Evolutionary conservation across 176 grass and related monocot genomes (phyloP).

Genomic region (Triticum aestivum): DNA sequence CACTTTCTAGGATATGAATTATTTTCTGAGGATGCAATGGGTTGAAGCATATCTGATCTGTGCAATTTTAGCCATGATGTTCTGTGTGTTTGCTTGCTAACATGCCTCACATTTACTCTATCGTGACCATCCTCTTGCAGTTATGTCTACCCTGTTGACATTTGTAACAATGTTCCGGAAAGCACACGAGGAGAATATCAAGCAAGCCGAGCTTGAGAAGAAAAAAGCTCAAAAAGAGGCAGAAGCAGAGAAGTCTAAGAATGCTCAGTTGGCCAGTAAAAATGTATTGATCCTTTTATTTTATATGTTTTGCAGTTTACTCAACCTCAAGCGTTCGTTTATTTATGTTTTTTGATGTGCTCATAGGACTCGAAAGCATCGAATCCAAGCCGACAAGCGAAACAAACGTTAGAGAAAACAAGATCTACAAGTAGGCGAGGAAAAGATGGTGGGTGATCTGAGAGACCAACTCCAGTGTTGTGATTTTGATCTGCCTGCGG

Average conservation of each 20-base stretch:
- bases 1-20: not conserved
- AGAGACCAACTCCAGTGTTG: not conserved
- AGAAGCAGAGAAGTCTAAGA: constrained; percentile 71
- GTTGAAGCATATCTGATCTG: not conserved
- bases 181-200: constrained; percentile 90
- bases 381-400: constrained; percentile 65
- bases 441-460: constrained; percentile 65
- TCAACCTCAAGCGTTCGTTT: not conserved
- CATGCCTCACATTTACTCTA: not conserved
- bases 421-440: constrained; percentile 52
- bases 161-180: constrained; percentile 87
- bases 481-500: constrained; percentile 24
- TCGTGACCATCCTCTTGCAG: constrained; percentile 51
- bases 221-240: constrained; percentile 89
- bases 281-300: constrained; percentile 39
- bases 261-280: constrained; percentile 42
- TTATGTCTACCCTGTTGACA: constrained; percentile 79
- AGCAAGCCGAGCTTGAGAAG: constrained; percentile 91
- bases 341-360: constrained; percentile 20
- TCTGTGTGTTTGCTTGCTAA: constrained; percentile 24
- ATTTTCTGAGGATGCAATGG: not conserved
- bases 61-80: not conserved
- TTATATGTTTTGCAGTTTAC: not conserved
- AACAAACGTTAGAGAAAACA: constrained; percentile 58
- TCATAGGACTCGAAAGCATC: constrained; percentile 51